Conservation (phyloP, 345 rosid species). For the Gossypium rotundifolium region DNA sequence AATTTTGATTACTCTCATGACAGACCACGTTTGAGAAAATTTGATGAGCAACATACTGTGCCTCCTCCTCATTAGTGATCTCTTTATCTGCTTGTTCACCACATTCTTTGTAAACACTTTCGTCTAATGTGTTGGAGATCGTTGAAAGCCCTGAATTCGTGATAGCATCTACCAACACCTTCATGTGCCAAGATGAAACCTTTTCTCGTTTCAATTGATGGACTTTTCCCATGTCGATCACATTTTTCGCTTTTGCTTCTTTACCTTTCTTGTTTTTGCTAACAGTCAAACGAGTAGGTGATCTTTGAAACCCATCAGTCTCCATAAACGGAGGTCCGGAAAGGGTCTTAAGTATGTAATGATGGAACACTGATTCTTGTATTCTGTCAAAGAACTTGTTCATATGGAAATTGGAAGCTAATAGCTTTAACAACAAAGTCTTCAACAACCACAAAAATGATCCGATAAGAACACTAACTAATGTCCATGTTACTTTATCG, state of each 20-base stretch:
- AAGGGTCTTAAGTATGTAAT: conserved; percentile 68
- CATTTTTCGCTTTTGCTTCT: conserved; percentile 35
- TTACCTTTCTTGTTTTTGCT: conserved; percentile 42
- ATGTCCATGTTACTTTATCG: conserved; percentile 51
- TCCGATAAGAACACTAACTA: conserved; percentile 51
- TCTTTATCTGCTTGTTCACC: conserved; percentile 46
- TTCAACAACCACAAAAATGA: conserved; percentile 65
- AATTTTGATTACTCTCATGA: conserved; percentile 7
- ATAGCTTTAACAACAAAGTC: conserved; percentile 60
- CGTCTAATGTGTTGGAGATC: conserved; percentile 61
- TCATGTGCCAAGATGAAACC: conserved; percentile 95
- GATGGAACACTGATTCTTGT: conserved; percentile 83
- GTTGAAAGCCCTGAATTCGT: conserved; percentile 61
- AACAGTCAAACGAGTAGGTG: conserved; percentile 50
- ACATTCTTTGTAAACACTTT: conserved; percentile 29
- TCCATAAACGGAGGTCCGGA: conserved; percentile 69
- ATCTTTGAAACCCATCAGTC: conserved; percentile 44
- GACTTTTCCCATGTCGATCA: conserved; percentile 70
- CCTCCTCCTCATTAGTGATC: conserved; percentile 79
- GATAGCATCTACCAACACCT: conserved; percentile 68
- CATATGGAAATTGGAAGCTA: conserved; percentile 82
- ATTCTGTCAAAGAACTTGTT: conserved; percentile 78
- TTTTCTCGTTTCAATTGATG: conserved; percentile 74
- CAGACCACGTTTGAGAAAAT: conserved; percentile 58
- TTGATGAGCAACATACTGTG: conserved; percentile 56